Evolutionary conservation across 2,329 filamentous ascomycete species (phyloP).

Genomic region (Westerdykella aurantiaca): DNA sequence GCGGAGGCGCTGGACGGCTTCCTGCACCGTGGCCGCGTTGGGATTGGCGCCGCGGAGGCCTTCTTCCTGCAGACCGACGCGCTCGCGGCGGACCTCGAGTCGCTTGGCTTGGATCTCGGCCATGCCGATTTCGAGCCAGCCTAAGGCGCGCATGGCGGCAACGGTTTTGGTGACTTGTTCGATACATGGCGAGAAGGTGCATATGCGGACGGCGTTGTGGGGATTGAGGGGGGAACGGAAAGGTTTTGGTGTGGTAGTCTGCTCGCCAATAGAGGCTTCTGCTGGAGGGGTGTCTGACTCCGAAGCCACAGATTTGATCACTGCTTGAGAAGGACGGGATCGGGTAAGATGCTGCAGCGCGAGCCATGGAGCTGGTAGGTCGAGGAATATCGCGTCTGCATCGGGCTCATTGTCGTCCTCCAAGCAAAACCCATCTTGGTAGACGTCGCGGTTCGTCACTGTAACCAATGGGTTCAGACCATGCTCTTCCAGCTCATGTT

Average conservation of each 20-base stretch:
- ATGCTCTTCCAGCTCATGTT: conserved; percentile 64
- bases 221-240: conserved; percentile 59
- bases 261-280: conserved; percentile 38
- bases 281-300: conserved; percentile 17
- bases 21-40: conserved; percentile 66
- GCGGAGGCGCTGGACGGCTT: conserved; percentile 68
- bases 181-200: conserved; percentile 94
- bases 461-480: conserved; percentile 60
- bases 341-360: conserved; percentile 71
- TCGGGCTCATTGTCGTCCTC: conserved; percentile 17
- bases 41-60: conserved; percentile 61
- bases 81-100: conserved; percentile 76
- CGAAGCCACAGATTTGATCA: conserved; percentile 17
- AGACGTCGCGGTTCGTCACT: conserved; percentile 74
- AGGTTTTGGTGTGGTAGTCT: conserved; percentile 9
- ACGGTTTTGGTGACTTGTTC: conserved; percentile 90
- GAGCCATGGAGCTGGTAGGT: conserved; percentile 75
- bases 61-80: conserved; percentile 67
- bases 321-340: conserved; percentile 26
- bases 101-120: conserved; percentile 77
- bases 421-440: conserved; percentile 65
- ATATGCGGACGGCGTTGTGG: conserved; percentile 67
- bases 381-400: conserved; percentile 70
- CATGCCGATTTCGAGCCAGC: conserved; percentile 92
- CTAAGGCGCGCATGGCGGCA: conserved; percentile 68